Evolutionary conservation across 2,329 filamentous ascomycete genomes (phyloP).

Genomic region (Epichloe amarillans): DNA sequence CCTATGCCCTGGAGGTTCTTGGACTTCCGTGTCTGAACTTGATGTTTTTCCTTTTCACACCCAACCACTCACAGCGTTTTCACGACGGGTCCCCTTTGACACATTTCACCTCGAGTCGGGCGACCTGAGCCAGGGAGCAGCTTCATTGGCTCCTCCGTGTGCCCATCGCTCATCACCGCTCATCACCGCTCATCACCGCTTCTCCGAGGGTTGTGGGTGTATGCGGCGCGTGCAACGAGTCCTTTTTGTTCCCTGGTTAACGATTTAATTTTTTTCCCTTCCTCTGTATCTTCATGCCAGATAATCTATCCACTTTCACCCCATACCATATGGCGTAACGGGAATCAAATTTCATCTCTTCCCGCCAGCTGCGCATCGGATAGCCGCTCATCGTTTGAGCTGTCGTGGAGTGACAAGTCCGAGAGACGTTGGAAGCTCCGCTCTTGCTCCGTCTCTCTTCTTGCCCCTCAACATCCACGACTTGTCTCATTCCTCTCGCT

Average conservation of each 20-base stretch:
- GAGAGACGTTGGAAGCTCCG: neutral
- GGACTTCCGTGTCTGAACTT: neutral
- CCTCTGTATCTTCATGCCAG: neutral
- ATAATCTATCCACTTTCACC: neutral
- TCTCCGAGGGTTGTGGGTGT: neutral
- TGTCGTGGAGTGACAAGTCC: neutral
- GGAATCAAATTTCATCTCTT: neutral
- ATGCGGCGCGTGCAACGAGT: slow-evolving; percentile 1
- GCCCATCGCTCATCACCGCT: slow-evolving; percentile 8
- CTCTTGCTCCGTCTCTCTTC: neutral
- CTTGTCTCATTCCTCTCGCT: neutral
- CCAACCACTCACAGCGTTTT: neutral
- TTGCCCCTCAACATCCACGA: neutral
- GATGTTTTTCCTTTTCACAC: neutral
- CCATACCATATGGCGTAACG: neutral
- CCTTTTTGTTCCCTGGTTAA: neutral
- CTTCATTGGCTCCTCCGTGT: slow-evolving; percentile 8
- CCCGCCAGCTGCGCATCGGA: neutral
- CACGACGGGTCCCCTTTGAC: slow-evolving; percentile 1
- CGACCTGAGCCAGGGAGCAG: slow-evolving; percentile 7
- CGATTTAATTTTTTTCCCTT: neutral
- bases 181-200: too few species aligned
- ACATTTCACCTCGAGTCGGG: slow-evolving; percentile 4
- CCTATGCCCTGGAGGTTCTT: too few species aligned
- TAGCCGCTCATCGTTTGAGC: neutral